Percentiles rank a stretch among this genome's conserved stretches.
Conservation (phyloP, 441 rosid species). For the Populus hybrid region DNA sequence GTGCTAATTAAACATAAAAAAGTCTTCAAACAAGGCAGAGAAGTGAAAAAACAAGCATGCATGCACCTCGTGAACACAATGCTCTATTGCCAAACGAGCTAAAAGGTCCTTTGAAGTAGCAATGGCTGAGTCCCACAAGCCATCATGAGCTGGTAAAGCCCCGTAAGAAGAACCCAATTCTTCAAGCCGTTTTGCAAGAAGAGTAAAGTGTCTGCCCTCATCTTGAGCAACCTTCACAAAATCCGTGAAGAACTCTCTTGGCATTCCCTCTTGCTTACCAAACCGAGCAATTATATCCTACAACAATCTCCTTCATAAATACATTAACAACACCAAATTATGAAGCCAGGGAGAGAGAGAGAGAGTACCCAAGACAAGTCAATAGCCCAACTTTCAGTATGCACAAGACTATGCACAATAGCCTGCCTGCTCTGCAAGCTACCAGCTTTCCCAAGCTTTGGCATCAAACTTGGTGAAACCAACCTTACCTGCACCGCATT, state of each 20-base stretch:
- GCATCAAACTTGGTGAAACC: conserved; percentile 87
- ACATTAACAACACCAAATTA: neutral
- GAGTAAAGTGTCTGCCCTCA: conserved; percentile 79
- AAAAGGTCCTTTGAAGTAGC: conserved; percentile 72
- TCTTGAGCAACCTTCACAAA: conserved; percentile 91
- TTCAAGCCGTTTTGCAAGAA: conserved; percentile 68
- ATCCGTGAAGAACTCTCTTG: conserved; percentile 83
- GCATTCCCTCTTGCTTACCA: conserved; percentile 88
- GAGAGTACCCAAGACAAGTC: conserved; percentile 82
- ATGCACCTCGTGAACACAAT: conserved; percentile 83
- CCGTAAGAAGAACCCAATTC: conserved; percentile 75
- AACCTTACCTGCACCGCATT: conserved; percentile 54
- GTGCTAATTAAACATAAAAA: too few species aligned
- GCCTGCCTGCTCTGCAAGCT: conserved; percentile 93
- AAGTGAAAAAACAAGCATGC: conserved; percentile 9
- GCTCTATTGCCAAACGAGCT: conserved; percentile 81
- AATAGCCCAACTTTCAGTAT: conserved; percentile 92
- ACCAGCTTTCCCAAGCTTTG: conserved; percentile 90
- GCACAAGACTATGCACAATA: conserved; percentile 83
- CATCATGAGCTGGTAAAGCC: conserved; percentile 88
- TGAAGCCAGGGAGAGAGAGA: neutral
- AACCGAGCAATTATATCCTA: conserved; percentile 93
- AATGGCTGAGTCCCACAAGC: conserved; percentile 82
- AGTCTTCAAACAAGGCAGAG: neutral
- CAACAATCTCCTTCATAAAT: conserved; percentile 9